Base-by-base conservation (phyloP, 345 rosid species). In the Chamaenerion angustifolium region DNA sequence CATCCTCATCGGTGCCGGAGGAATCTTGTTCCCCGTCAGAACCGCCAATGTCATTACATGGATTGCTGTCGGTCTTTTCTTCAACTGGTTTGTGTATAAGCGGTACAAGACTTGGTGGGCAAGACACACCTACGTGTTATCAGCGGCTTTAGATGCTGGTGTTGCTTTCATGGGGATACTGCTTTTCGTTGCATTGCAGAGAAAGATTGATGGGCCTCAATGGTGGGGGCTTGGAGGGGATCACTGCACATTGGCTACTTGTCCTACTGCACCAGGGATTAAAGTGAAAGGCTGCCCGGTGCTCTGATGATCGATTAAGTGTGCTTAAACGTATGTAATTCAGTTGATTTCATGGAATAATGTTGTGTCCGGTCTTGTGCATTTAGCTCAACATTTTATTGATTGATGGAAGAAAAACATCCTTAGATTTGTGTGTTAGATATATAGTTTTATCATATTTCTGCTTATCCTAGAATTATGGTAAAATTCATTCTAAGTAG, bases 121-220 rank as follows among this genome's bases (percentile, higher is more conserved):
- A 4, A 64, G 76, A 45, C 74, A 83, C 51, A 88, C 60, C 52
- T 84, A 88, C 51, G 74, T 81, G 46, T 65, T 80, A 44, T 84
- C 94, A 1, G 95, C 95, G 8, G 93, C 77, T 40, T 44, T 88
- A 48, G 95, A 80, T 71, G 95, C 95, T 11, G 95, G 96, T 10
- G 55, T 87, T 13, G 86, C 92, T 0, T 71, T 78, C 56, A 75
- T 84, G 88, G 88, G 67, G 13, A 56, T 82, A 13, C 1, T 84
- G 51, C 65, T 88, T 27, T 88, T 58, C 62, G 73, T 84, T 8
- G 15, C 74, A 11, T 70, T 88, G 16, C 97, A 88, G 51, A 44
- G 60, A 14, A 69, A 76, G 6, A 68, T 82, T 45, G 52, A 52
- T 55, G 82, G 88, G 16, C 83, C 88, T 31, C 57, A 54, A 0